Evolutionary conservation across 176 grass and related monocot species (phyloP).

Genomic region (Phragmites australis): DNA sequence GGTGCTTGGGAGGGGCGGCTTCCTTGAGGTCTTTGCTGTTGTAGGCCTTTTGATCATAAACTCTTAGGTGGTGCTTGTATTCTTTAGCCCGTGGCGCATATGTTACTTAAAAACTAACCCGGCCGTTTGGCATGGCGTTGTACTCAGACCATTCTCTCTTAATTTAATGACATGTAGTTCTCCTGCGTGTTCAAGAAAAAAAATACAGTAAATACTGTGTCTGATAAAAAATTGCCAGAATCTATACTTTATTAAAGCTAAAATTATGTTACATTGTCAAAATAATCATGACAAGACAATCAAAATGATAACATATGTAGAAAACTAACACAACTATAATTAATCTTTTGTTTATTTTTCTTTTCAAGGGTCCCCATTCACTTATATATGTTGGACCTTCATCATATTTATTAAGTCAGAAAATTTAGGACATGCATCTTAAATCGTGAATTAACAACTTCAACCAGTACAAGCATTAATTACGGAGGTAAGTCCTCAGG

Average conservation of each 20-base stretch:
- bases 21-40: too few species aligned
- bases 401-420: neutral
- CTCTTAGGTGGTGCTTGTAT: too few species aligned
- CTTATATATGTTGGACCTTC: conserved; percentile 2
- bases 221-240: neutral
- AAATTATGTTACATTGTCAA: neutral
- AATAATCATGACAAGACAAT: conserved; percentile 13
- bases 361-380: conserved; percentile 13
- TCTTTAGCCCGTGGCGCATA: too few species aligned
- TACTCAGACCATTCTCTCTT: too few species aligned
- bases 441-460: conserved; percentile 11
- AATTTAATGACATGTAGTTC: too few species aligned
- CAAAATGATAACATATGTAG: conserved; percentile 4
- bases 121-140: too few species aligned
- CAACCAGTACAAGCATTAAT: neutral
- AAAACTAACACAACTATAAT: conserved; percentile 4
- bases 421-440: neutral
- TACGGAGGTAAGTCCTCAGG: neutral
- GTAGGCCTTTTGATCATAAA: too few species aligned
- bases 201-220: conserved; percentile 8
- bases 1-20: too few species aligned
- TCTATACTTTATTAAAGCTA: neutral
- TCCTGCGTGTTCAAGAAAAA: too few species aligned
- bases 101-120: too few species aligned
- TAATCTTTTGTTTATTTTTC: conserved; percentile 12